Percentiles rank a stretch among this genome's conserved stretches.
phyloP scores from a whole-genome alignment of 768 basidiomycete species.

The Ephemerocybe angulata region DNA sequence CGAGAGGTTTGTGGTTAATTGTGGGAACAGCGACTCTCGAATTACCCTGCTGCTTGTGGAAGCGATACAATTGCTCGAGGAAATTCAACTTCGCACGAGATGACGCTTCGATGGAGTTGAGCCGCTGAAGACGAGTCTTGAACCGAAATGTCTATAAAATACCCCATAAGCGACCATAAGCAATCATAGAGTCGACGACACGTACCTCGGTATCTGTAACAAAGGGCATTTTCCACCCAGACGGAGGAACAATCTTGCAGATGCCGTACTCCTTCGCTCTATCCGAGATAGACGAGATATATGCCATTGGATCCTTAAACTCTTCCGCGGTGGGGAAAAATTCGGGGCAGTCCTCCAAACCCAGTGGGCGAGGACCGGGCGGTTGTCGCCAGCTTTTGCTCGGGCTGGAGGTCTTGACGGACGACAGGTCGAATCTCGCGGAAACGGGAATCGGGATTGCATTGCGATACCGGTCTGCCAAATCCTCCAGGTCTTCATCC shows the following conservation, averaged over 20 bases:
- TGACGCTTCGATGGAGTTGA: constrained; percentile 97
- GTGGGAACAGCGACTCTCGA: constrained; percentile 87
- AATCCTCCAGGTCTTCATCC: constrained; percentile 51
- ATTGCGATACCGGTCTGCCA: constrained; percentile 47
- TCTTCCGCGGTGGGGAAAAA: constrained; percentile 89
- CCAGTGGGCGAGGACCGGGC: constrained; percentile 69
- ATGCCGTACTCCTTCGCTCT: constrained; percentile 78
- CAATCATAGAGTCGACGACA: constrained; percentile 15
- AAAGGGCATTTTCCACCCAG: constrained; percentile 94
- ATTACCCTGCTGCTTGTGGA: constrained; percentile 94
- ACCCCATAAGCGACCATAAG: constrained; percentile 16
- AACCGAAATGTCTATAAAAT: constrained; percentile 78
- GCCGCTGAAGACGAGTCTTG: constrained; percentile 88
- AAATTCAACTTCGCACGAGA: constrained; percentile 97
- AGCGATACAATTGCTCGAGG: constrained; percentile 93
- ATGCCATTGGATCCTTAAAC: constrained; percentile 91
- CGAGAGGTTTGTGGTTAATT: constrained; percentile 88
- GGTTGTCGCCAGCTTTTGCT: constrained; percentile 32
- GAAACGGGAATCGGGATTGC: constrained; percentile 59
- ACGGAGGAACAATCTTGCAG: constrained; percentile 93
- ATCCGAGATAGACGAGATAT: constrained; percentile 78
- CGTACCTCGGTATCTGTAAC: constrained; percentile 90
- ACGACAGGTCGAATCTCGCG: constrained; percentile 59
- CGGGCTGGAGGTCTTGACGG: constrained; percentile 65
- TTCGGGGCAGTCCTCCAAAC: constrained; percentile 82